phyloP scores from a whole-genome alignment of 768 basidiomycete genomes.

The Tricholoma terreum region DNA sequence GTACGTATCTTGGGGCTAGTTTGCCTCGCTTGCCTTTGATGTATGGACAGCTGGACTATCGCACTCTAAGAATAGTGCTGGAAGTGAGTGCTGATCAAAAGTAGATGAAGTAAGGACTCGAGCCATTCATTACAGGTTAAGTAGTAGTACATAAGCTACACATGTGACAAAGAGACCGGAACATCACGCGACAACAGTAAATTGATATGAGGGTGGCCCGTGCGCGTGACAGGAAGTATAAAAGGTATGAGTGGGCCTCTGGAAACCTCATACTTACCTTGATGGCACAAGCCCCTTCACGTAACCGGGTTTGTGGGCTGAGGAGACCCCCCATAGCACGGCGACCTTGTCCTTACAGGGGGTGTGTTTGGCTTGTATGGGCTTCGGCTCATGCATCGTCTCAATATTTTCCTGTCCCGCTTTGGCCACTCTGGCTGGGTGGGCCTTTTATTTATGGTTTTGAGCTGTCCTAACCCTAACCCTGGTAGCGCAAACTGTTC shows the following conservation, averaged over 20 bases:
- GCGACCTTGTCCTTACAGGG: conserved; percentile 66
- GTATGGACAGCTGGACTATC: too few species aligned
- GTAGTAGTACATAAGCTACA: too few species aligned
- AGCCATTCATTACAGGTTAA: too few species aligned
- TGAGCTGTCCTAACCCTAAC: conserved; percentile 11
- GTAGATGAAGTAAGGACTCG: too few species aligned
- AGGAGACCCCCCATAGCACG: conserved; percentile 63
- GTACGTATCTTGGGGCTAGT: background rate
- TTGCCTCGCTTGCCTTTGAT: background rate
- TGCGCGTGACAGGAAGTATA: conserved; percentile 1
- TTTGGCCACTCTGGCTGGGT: conserved; percentile 22
- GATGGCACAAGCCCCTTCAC: conserved; percentile 31
- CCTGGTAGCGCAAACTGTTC: too few species aligned
- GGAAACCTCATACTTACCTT: conserved; percentile 49
- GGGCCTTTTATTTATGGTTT: conserved; percentile 31
- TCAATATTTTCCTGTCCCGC: conserved; percentile 76
- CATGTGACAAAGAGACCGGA: too few species aligned
- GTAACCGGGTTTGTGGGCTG: conserved; percentile 53
- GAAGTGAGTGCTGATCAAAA: too few species aligned
- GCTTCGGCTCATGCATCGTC: conserved; percentile 76
- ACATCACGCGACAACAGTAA: too few species aligned
- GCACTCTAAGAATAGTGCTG: too few species aligned
- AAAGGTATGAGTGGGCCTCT: background rate
- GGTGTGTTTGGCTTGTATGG: conserved; percentile 54
- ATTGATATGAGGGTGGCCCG: conserved; percentile 6